A percentile compares a stretch with the other conserved stretches of the same genome.
phyloP scores from a whole-genome alignment of 805 yeast species.

The Wickerhamomyces rabaulensis region DNA sequence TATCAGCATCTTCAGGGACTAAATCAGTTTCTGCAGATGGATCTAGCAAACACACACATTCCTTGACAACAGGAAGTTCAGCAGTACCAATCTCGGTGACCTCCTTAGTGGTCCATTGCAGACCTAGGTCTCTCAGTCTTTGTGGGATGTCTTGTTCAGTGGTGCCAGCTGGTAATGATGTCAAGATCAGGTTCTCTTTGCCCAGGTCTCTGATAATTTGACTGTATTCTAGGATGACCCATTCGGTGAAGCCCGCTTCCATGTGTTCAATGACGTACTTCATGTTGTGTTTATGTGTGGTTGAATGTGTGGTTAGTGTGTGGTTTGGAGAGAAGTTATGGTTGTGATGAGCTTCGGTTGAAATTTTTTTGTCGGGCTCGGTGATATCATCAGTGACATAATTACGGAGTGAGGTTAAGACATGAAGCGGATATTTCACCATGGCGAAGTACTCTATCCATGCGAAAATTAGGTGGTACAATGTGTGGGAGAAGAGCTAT shows the following conservation, averaged over 20 bases:
- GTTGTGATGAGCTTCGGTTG: not conserved
- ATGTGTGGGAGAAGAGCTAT: too few species aligned
- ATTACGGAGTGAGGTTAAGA: too few species aligned
- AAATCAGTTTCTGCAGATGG: conserved; percentile 80
- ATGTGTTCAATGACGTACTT: conserved; percentile 94
- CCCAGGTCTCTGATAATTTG: conserved; percentile 85
- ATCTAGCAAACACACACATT: conserved; percentile 76
- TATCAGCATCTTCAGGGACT: conserved; percentile 56
- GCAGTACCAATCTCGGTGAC: conserved; percentile 38
- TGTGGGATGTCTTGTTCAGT: conserved; percentile 60
- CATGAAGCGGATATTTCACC: too few species aligned
- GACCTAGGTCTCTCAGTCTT: conserved; percentile 50
- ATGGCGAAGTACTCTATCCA: too few species aligned
- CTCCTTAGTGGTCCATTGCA: conserved; percentile 81
- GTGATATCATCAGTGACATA: not conserved
- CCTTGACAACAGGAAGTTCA: conserved; percentile 38
- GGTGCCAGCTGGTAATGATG: conserved; percentile 68
- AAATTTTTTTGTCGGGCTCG: not conserved
- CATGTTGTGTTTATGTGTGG: conserved; percentile 36
- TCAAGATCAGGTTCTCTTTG: conserved; percentile 60
- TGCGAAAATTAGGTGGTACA: too few species aligned
- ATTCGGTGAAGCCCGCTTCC: conserved; percentile 95
- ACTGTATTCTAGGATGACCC: conserved; percentile 87
- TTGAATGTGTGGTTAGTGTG: not conserved
- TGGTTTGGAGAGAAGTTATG: too few species aligned